phyloP scores from a whole-genome alignment of 331 rosid genomes.

The Malus hybrid region DNA sequence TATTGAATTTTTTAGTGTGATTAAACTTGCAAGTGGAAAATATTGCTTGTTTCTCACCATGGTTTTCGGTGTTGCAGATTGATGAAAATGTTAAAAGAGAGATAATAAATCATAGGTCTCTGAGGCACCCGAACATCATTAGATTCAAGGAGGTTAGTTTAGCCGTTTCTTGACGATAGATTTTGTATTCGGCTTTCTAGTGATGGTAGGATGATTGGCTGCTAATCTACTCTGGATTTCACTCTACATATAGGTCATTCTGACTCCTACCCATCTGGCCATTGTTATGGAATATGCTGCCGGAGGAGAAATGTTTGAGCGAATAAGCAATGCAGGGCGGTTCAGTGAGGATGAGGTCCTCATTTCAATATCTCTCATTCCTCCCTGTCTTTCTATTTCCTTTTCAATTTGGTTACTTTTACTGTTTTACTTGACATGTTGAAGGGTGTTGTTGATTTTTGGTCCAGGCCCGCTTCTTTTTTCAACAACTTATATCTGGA shows the following conservation, averaged over 20 bases:
- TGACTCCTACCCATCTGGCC: slow-evolving; percentile 93
- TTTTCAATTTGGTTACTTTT: no score
- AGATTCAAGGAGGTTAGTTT: slow-evolving; percentile 79
- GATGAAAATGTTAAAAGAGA: slow-evolving; percentile 89
- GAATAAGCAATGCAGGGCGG: slow-evolving; percentile 38
- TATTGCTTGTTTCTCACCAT: slow-evolving; percentile 3
- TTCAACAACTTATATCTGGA: slow-evolving; percentile 95
- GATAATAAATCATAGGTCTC: slow-evolving; percentile 86
- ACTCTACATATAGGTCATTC: slow-evolving; percentile 41
- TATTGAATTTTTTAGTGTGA: background rate
- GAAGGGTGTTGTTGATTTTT: slow-evolving; percentile 3
- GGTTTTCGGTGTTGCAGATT: slow-evolving; percentile 46
- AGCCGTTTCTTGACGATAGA: background rate
- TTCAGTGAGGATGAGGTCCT: slow-evolving; percentile 55
- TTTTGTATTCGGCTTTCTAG: background rate
- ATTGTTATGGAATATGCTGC: slow-evolving; percentile 96
- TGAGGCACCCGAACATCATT: slow-evolving; percentile 88
- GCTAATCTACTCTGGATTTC: background rate
- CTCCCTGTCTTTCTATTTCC: background rate
- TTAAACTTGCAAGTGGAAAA: background rate
- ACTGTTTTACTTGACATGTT: background rate
- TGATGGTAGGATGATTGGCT: background rate
- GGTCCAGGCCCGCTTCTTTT: slow-evolving; percentile 89
- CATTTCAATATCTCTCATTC: background rate
- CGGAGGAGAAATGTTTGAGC: slow-evolving; percentile 85